These are phyloP conservation scores for Plasmopara muralis DNA, from an alignment of 352 stramenopile species.

Conservation along the genomic window DNA sequence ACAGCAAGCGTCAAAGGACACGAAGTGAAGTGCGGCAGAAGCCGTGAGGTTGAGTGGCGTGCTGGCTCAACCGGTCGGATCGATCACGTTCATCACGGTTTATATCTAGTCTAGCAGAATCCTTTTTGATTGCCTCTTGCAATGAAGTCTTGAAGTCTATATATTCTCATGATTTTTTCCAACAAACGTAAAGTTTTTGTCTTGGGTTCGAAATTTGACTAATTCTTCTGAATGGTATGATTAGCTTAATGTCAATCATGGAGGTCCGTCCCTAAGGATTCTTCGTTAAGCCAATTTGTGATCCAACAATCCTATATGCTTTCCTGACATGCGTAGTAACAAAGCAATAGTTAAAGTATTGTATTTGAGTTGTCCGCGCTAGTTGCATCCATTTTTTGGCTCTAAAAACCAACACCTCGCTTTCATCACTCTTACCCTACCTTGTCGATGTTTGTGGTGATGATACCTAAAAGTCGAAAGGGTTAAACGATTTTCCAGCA, in stretches of 20 bases:
- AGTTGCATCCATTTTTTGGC: no score
- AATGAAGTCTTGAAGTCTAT: slow-evolving; percentile 9
- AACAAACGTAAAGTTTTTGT: slow-evolving; percentile 1
- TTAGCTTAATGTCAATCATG: no score
- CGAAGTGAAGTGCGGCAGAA: slow-evolving; percentile 22
- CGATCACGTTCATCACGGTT: slow-evolving; percentile 27
- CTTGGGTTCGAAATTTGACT: not conserved
- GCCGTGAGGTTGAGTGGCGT: slow-evolving; percentile 7
- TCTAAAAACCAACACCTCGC: no score
- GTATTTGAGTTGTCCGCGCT: no score
- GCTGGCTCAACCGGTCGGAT: slow-evolving; percentile 9
- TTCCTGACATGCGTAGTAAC: no score
- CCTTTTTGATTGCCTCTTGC: slow-evolving; percentile 1
- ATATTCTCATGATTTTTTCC: no score
- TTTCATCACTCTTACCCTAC: no score
- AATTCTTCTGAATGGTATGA: not conserved
- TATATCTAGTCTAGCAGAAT: slow-evolving; percentile 21
- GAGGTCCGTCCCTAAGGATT: no score
- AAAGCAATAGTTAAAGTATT: no score
- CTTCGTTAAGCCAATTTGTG: no score
- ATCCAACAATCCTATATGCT: no score
- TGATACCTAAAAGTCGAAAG: slow-evolving; percentile 38
- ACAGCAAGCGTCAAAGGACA: slow-evolving; percentile 5
- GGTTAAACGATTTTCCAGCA: slow-evolving; percentile 38
- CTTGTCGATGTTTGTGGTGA: no score